phyloP scores from a whole-genome alignment of 441 rosid species.

The Adansonia grandidieri region DNA sequence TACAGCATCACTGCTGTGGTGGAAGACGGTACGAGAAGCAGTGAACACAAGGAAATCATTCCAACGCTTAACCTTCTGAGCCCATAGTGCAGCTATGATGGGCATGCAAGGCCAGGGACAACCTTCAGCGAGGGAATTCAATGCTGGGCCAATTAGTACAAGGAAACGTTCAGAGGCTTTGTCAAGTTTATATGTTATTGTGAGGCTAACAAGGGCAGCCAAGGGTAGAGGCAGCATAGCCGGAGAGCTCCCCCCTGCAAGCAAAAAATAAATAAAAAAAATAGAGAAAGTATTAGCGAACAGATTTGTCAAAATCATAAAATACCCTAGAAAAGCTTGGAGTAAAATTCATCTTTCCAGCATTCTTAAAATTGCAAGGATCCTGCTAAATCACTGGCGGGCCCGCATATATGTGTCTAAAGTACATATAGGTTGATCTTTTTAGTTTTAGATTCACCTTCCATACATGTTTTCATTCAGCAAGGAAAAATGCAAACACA shows the following conservation, averaged over 20 bases:
- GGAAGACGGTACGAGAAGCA: conserved; percentile 88
- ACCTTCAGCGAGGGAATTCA: conserved; percentile 79
- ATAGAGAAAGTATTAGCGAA: conserved; percentile 17
- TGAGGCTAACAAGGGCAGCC: conserved; percentile 93
- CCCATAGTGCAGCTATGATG: conserved; percentile 82
- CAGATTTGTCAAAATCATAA: conserved; percentile 3
- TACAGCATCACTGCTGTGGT: conserved; percentile 88
- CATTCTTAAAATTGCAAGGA: conserved; percentile 9
- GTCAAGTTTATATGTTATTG: conserved; percentile 90
- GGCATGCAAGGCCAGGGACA: conserved; percentile 99
- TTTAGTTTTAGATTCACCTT: neutral
- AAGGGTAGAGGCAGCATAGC: conserved; percentile 93
- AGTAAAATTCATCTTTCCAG: conserved; percentile 22
- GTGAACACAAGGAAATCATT: conserved; percentile 81
- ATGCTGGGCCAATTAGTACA: conserved; percentile 66
- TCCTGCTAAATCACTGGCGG: conserved; percentile 15
- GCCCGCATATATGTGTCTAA: neutral
- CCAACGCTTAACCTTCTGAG: conserved; percentile 97
- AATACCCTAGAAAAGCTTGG: neutral
- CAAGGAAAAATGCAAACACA: neutral
- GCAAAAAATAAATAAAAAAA: conserved; percentile 22
- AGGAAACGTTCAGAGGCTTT: conserved; percentile 77
- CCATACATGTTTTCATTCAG: neutral
- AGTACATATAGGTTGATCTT: conserved; percentile 4
- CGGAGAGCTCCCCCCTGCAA: conserved; percentile 79